Evolutionary conservation across 2,329 filamentous ascomycete species (phyloP).

Genomic region (Didymella pinodella): DNA sequence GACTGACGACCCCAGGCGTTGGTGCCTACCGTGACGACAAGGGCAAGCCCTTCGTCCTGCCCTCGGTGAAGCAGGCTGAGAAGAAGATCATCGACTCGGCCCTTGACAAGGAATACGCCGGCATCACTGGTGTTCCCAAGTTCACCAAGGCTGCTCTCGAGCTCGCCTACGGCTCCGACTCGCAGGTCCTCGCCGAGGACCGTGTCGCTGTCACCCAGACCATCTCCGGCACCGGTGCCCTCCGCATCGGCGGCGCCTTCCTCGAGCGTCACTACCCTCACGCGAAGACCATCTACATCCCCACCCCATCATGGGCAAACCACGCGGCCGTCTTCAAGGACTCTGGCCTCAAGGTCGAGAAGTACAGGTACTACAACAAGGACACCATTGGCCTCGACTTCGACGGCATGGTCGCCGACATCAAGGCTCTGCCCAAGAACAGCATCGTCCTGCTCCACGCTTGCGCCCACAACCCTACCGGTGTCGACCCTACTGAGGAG

Average conservation of each 20-base stretch:
- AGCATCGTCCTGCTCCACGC: slow-evolving; percentile 95
- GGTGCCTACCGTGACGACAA: slow-evolving; percentile 98
- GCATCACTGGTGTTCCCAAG: slow-evolving; percentile 92
- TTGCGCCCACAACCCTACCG: slow-evolving; percentile 97
- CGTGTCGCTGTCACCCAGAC: slow-evolving; percentile 94
- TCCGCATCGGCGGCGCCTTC: slow-evolving; percentile 94
- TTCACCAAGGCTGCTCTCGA: slow-evolving; percentile 92
- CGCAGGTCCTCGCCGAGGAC: slow-evolving; percentile 73
- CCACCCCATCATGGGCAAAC: slow-evolving; percentile 96
- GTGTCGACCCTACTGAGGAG: slow-evolving; percentile 88
- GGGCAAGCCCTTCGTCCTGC: slow-evolving; percentile 97
- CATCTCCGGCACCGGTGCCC: slow-evolving; percentile 96
- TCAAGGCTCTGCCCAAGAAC: slow-evolving; percentile 85
- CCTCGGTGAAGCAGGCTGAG: slow-evolving; percentile 89
- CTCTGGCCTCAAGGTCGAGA: slow-evolving; percentile 86
- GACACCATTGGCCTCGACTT: slow-evolving; percentile 98
- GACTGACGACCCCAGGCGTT: slow-evolving; percentile 69
- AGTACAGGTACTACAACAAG: slow-evolving; percentile 99
- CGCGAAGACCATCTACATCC: slow-evolving; percentile 95
- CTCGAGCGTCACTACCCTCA: slow-evolving; percentile 89
- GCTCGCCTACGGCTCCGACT: slow-evolving; percentile 88
- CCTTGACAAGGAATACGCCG: slow-evolving; percentile 96
- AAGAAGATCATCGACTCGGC: slow-evolving; percentile 79
- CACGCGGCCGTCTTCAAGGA: slow-evolving; percentile 97
- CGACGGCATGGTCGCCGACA: slow-evolving; percentile 87